Percentiles rank a stretch among this genome's conserved stretches.
Evolutionary conservation across 345 rosid genomes (phyloP).

Genomic region (Heritiera littoralis): DNA sequence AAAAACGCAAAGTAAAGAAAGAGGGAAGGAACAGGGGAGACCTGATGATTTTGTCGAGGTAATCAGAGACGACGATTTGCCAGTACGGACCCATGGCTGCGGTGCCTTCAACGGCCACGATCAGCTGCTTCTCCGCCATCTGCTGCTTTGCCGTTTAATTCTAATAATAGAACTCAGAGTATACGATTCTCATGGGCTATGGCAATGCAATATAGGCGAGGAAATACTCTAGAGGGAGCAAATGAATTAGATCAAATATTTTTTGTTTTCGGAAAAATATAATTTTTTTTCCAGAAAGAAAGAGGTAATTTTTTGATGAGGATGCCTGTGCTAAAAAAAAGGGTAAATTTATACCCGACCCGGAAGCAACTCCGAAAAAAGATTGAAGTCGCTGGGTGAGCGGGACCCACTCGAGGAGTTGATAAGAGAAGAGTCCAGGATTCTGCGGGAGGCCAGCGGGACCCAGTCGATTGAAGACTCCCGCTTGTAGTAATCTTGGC

Average conservation of each 20-base stretch:
- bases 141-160: not conserved
- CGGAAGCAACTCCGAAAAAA: not conserved
- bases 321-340: too few relatives aligned
- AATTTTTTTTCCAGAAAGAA: too few relatives aligned
- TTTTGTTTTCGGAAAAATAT: too few relatives aligned
- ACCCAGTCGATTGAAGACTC: not conserved
- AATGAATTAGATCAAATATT: too few relatives aligned
- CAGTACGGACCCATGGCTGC: constrained; percentile 94
- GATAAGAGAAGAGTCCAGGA: not conserved
- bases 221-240: not conserved
- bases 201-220: not conserved
- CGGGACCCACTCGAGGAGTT: not conserved
- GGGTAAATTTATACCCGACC: not conserved
- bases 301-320: not conserved
- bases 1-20: not conserved
- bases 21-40: constrained; percentile 6
- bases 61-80: constrained; percentile 69
- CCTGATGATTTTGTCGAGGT: constrained; percentile 91
- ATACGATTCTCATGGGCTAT: not conserved
- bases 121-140: constrained; percentile 77
- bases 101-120: constrained; percentile 87
- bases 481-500: constrained; percentile 14
- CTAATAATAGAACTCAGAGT: not conserved
- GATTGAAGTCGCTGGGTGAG: not conserved
- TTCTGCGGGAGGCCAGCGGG: not conserved